phyloP scores from a whole-genome alignment of 805 yeast species.

The Dipodascus albidus region DNA sequence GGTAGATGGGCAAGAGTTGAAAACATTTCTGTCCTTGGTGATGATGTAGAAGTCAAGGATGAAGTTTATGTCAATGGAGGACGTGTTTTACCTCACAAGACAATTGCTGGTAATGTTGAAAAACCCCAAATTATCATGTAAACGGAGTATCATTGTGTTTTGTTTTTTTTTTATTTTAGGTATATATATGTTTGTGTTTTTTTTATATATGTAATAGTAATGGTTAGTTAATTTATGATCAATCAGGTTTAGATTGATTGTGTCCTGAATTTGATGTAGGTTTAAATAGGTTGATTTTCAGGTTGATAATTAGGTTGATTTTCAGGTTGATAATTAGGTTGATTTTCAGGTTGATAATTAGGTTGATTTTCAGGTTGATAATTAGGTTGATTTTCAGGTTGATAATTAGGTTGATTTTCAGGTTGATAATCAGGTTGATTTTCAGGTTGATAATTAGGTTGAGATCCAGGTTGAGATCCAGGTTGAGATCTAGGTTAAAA shows the following conservation, averaged over 20 bases:
- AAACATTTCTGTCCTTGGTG: slow-evolving; percentile 96
- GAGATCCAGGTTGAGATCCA: too few species aligned
- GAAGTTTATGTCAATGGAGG: slow-evolving; percentile 99
- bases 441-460: too few species aligned
- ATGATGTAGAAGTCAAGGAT: slow-evolving; percentile 96
- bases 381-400: too few species aligned
- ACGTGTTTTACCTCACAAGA: slow-evolving; percentile 96
- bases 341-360: not conserved
- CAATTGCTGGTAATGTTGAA: slow-evolving; percentile 93
- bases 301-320: too few species aligned
- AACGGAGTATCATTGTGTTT: not conserved
- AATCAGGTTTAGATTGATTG: not conserved
- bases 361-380: too few species aligned
- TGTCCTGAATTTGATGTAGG: not conserved
- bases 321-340: not conserved
- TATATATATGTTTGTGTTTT: not conserved
- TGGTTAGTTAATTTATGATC: not conserved
- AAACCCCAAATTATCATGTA: slow-evolving; percentile 97
- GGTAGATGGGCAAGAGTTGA: slow-evolving; percentile 99
- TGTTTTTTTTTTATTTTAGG: not conserved
- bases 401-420: too few species aligned
- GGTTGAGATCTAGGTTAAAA: too few species aligned
- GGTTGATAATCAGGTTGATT: too few species aligned
- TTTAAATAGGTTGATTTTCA: not conserved
- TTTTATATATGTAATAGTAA: not conserved